A percentile compares a stretch with the other conserved stretches of the same genome.
Conservation (phyloP, 306 rosid genomes). For the Medicago arabica region DNA sequence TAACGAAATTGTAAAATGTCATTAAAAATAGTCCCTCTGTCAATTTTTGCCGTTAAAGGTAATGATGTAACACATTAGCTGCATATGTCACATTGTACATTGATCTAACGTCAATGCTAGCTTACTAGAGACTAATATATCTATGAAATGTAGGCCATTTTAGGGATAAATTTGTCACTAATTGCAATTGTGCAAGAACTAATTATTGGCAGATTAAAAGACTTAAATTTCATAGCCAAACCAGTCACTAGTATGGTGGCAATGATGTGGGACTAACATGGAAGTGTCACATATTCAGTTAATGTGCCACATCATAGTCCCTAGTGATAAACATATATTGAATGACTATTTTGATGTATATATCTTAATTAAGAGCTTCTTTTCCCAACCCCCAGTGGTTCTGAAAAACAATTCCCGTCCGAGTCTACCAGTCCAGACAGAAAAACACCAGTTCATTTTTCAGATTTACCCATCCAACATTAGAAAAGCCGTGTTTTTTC, state of each 20-base stretch:
- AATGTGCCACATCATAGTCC: neutral
- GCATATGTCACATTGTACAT: neutral
- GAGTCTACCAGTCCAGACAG: too few relatives aligned
- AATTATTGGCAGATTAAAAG: neutral
- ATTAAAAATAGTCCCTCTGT: too few relatives aligned
- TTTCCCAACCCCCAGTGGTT: too few relatives aligned
- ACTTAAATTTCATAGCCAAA: neutral
- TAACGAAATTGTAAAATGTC: too few relatives aligned
- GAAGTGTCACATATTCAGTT: neutral
- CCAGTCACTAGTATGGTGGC: neutral
- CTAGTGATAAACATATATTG: neutral
- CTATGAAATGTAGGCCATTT: neutral
- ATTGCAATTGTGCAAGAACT: neutral
- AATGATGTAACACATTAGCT: neutral
- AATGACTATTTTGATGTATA: neutral
- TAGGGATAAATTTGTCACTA: neutral
- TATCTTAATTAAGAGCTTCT: too few relatives aligned
- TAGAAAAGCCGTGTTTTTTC: too few relatives aligned
- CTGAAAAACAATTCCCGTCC: too few relatives aligned
- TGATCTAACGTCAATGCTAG: neutral
- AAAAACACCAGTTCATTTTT: too few relatives aligned
- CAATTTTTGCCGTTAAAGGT: neutral
- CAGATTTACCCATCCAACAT: too few relatives aligned
- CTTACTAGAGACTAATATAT: neutral
- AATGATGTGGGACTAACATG: neutral